Evolutionary conservation across 2,329 filamentous ascomycete genomes (phyloP).

Genomic region (Pseudogymnoascus pannorum): DNA sequence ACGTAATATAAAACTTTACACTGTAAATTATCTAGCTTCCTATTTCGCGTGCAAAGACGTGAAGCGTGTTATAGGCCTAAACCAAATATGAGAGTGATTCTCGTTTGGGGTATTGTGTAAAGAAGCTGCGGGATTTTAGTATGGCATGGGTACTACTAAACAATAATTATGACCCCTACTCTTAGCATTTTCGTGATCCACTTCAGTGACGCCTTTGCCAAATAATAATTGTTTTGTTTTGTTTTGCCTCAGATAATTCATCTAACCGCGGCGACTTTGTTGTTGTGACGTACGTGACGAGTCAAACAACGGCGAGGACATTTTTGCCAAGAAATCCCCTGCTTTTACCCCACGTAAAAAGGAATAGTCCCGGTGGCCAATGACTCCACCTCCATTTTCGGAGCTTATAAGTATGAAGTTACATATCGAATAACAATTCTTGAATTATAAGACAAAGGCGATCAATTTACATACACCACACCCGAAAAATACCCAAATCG

Average conservation of each 20-base stretch:
- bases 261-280: not conserved
- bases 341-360: constrained; percentile 9
- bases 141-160: not conserved
- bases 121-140: not conserved
- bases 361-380: constrained; percentile 6
- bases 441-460: constrained; percentile 7
- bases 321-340: constrained; percentile 3
- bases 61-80: not conserved
- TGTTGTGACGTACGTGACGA: not conserved
- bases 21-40: not conserved
- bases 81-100: not conserved
- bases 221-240: not conserved
- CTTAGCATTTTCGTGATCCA: not conserved
- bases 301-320: not conserved
- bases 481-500: not conserved
- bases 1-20: constrained; percentile 12
- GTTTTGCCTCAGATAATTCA: not conserved
- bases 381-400: constrained; percentile 9
- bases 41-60: not conserved
- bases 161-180: constrained; percentile 1
- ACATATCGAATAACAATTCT: not conserved
- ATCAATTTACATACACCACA: not conserved
- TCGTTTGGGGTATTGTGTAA: not conserved
- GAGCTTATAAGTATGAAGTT: constrained; percentile 8
- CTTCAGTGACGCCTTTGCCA: not conserved